Conservation (phyloP, 2,329 filamentous ascomycete species). For the Penicillium nordicum region DNA sequence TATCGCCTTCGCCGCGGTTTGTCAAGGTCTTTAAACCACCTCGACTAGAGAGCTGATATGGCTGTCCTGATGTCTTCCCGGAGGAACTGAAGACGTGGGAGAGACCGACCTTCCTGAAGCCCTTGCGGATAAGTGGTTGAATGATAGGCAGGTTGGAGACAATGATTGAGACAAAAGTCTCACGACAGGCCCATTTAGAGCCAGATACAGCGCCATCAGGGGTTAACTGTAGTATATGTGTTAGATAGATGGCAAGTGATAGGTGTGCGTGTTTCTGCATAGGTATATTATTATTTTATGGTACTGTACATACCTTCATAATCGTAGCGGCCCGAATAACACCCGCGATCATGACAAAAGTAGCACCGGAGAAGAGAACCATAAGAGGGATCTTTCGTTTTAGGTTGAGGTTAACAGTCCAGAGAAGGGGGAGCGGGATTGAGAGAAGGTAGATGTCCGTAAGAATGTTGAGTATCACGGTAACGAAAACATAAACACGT, state of each 20-base stretch:
- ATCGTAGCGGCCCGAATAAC: constrained; percentile 53
- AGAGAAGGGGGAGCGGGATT: constrained; percentile 57
- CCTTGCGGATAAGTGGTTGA: constrained; percentile 30
- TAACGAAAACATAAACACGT: constrained; percentile 46
- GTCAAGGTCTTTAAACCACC: constrained; percentile 12
- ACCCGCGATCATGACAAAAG: constrained; percentile 53
- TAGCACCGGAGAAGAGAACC: constrained; percentile 52
- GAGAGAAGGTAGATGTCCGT: constrained; percentile 58
- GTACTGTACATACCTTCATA: constrained; percentile 34
- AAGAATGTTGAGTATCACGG: constrained; percentile 49
- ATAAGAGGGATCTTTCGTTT: constrained; percentile 51
- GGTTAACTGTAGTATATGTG: constrained; percentile 22
- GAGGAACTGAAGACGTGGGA: constrained; percentile 26
- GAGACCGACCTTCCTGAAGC: constrained; percentile 27
- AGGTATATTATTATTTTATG: neutral
- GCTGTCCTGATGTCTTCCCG: constrained; percentile 15
- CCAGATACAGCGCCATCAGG: constrained; percentile 35
- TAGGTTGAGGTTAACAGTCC: constrained; percentile 47
- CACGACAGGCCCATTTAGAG: constrained; percentile 43
- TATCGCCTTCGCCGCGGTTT: constrained; percentile 11
- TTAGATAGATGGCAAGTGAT: neutral
- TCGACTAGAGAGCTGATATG: constrained; percentile 22
- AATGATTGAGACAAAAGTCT: constrained; percentile 43
- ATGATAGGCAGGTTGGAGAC: constrained; percentile 43
- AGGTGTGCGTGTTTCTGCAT: neutral